Evolutionary conservation across 176 grass and related monocot species (phyloP).

Genomic region (Triticum aestivum): IWGSC_CS_RefSeq_v2.1 NC_057812.1:62260674-62261173

Average conservation of each 20-base stretch:
- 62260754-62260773: background rate
- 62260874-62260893: constrained; percentile 10
- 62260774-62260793: constrained; percentile 32
- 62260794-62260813: background rate
- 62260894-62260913: constrained; percentile 16
- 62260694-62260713: constrained; percentile 23
- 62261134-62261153: background rate
- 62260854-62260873: constrained; percentile 24
- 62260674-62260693: constrained; percentile 29
- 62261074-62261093: constrained; percentile 14
- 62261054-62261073: background rate
- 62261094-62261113: background rate
- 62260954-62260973: constrained; percentile 3
- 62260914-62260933: constrained; percentile 7
- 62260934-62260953: constrained; percentile 26
- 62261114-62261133: background rate
- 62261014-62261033: background rate
- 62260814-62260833: constrained; percentile 19
- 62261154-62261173: background rate
- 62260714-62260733: constrained; percentile 16
- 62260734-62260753: constrained; percentile 8
- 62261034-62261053: constrained; percentile 21
- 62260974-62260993: constrained; percentile 19
- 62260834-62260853: constrained; percentile 23
- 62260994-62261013: constrained; percentile 15